These are phyloP conservation scores for Amylocystis lapponica DNA, from an alignment of 768 basidiomycete genomes.

Conservation along the genomic window DNA sequence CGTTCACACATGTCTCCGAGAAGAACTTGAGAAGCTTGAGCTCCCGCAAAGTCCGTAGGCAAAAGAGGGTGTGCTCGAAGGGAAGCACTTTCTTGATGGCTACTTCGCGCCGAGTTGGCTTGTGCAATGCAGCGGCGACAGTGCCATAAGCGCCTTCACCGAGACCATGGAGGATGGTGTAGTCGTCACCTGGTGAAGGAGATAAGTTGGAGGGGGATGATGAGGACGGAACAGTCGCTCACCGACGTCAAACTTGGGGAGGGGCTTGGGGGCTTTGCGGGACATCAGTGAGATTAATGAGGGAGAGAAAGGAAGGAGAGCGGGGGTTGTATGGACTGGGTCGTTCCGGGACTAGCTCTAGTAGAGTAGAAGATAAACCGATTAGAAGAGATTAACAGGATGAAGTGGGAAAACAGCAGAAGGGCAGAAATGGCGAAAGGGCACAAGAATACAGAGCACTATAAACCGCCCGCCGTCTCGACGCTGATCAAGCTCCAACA, in stretches of 20 bases:
- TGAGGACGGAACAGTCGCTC: slow-evolving; percentile 6
- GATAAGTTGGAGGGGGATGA: neutral
- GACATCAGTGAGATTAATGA: slow-evolving; percentile 35
- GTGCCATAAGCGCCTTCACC: slow-evolving; percentile 90
- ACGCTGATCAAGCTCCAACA: too few relatives aligned
- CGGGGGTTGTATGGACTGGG: slow-evolving; percentile 12
- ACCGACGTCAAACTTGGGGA: slow-evolving; percentile 75
- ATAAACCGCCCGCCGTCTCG: too few relatives aligned
- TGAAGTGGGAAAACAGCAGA: neutral
- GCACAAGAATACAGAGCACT: neutral
- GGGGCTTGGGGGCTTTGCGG: slow-evolving; percentile 51
- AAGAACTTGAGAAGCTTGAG: slow-evolving; percentile 87
- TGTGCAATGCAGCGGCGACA: slow-evolving; percentile 84
- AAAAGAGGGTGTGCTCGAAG: slow-evolving; percentile 92
- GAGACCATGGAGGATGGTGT: slow-evolving; percentile 66
- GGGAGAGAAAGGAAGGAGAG: slow-evolving; percentile 21
- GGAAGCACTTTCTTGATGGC: slow-evolving; percentile 96
- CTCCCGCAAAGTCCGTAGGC: slow-evolving; percentile 83
- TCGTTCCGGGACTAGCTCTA: slow-evolving; percentile 1
- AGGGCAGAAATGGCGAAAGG: neutral
- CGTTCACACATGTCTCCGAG: slow-evolving; percentile 72
- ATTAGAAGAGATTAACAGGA: neutral
- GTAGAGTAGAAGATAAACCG: neutral
- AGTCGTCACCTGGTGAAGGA: slow-evolving; percentile 52
- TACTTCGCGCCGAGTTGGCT: slow-evolving; percentile 74